Base-by-base conservation (phyloP, 202 grass and related monocot genomes). In the Elaeis oleifera region DNA sequence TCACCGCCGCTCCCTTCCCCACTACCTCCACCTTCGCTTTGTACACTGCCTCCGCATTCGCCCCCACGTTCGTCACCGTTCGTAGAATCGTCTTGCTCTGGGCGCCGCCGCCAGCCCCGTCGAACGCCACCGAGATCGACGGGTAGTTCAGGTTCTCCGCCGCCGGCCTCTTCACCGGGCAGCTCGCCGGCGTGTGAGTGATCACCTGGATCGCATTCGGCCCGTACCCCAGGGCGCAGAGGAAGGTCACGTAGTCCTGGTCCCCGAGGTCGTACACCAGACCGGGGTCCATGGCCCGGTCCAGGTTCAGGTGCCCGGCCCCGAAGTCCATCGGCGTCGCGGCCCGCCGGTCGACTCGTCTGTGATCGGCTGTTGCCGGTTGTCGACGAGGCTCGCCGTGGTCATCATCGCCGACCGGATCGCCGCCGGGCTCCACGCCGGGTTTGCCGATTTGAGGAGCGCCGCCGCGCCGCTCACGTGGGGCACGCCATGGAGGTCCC, bases 401-500 rank as follows among this genome's bases (percentile, higher is more conserved):
- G 91, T 96, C 87, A 96, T 96, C 84, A 96, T 66, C 63, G 91
- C 91, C 0, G 91, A 96, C 0, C 91, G 83, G 55, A 96, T 88
- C 0, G 71, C 84, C 16, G 87, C 91, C 0, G 91, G 79, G 1
- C 80, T 88, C 91, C 91, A 96, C 24, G 71, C 76, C 1, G 76
- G 87, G 68, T 96, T 87, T 5, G 91, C 84, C 0, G 91, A 96
- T 59, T 83, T 85, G 29, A 96, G 84, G 22, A 96, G 70, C 9
- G 91, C 87, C 0, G 91, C 91, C 9, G 87, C 91, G 1, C 84
- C 91, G 49, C 91, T 96, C 15, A 83, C 91, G 72, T 96, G 91
- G n/a, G 91, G 61, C 91, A 96, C 59, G 91, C 91, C 91, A 96
- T 96, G 16, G 91, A 96, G 11, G 91, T 96, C 0, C 91, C 91